Evolutionary conservation across 2,329 filamentous ascomycete species (phyloP).

Genomic region (Sporothrix brunneoviolacea): DNA sequence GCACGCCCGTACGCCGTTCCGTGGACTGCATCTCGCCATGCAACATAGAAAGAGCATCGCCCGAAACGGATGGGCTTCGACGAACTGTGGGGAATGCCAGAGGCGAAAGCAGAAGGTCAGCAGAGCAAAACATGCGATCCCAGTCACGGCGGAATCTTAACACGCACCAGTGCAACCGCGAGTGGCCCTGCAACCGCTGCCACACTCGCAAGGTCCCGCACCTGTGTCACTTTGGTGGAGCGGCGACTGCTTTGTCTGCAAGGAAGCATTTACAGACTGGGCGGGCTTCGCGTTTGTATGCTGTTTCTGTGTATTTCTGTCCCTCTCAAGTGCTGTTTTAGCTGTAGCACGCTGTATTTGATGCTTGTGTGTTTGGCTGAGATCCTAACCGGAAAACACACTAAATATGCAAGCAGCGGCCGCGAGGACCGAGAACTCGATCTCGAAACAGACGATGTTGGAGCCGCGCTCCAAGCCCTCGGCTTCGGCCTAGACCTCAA

Average conservation of each 20-base stretch:
- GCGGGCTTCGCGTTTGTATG: too few species aligned
- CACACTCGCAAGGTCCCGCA: slow-evolving; percentile 40
- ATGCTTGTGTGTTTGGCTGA: too few species aligned
- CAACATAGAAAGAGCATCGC: neutral
- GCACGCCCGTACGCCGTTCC: too few species aligned
- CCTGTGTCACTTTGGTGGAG: slow-evolving; percentile 36
- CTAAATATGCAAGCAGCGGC: too few species aligned
- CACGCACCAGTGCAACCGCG: slow-evolving; percentile 36
- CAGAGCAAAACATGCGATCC: too few species aligned
- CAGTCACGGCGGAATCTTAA: neutral
- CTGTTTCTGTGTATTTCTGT: too few species aligned
- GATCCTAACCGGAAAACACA: too few species aligned
- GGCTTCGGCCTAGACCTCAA: neutral
- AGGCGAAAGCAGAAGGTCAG: slow-evolving; percentile 44
- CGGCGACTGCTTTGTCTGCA: neutral
- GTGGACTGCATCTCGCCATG: neutral
- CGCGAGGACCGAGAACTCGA: neutral
- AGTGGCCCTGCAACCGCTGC: slow-evolving; percentile 47
- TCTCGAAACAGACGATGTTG: neutral
- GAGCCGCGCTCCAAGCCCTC: neutral
- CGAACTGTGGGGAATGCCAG: slow-evolving; percentile 39
- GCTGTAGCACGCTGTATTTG: too few species aligned
- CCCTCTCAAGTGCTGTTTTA: too few species aligned
- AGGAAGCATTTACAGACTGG: neutral
- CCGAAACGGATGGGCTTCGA: neutral